Conservation (phyloP, 495 filamentous ascomycete genomes). For the Neurospora terricola region DNA sequence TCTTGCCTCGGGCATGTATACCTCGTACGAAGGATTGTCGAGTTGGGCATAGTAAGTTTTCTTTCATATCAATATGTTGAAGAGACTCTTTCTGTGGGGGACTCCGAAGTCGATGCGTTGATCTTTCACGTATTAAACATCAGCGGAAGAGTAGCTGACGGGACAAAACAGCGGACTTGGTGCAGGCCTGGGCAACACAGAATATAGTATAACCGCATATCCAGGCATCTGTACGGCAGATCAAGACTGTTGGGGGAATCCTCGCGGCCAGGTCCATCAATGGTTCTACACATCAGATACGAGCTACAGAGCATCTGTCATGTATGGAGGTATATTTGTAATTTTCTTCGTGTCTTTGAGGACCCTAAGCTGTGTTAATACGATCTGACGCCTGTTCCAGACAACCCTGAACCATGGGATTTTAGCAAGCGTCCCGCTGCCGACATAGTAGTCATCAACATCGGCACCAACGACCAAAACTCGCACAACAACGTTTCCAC, state of each 20-base stretch:
- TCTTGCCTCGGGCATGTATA: constrained; percentile 49
- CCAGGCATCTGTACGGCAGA: constrained; percentile 53
- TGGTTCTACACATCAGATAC: constrained; percentile 59
- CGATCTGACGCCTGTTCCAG: constrained; percentile 8
- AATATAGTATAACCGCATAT: constrained; percentile 53
- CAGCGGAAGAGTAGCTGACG: not conserved
- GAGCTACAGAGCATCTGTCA: constrained; percentile 36
- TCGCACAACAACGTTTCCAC: constrained; percentile 46
- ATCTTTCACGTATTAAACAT: too few species aligned
- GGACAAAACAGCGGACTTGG: constrained; percentile 31
- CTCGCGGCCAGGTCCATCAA: constrained; percentile 47
- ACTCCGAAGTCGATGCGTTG: too few species aligned
- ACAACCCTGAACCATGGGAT: constrained; percentile 49
- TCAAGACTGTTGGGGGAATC: constrained; percentile 48
- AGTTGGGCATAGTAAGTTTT: constrained; percentile 42
- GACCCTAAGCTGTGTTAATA: not conserved
- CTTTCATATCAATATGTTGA: not conserved
- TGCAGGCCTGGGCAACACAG: constrained; percentile 52
- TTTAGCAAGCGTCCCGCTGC: constrained; percentile 48
- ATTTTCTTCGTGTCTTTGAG: not conserved
- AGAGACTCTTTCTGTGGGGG: too few species aligned
- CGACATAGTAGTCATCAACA: constrained; percentile 57
- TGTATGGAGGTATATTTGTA: constrained; percentile 38
- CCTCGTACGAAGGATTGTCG: constrained; percentile 53
- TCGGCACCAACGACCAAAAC: constrained; percentile 61